Evolutionary conservation across 768 basidiomycete genomes (phyloP).

Genomic region (Termitomyces heimii): DNA sequence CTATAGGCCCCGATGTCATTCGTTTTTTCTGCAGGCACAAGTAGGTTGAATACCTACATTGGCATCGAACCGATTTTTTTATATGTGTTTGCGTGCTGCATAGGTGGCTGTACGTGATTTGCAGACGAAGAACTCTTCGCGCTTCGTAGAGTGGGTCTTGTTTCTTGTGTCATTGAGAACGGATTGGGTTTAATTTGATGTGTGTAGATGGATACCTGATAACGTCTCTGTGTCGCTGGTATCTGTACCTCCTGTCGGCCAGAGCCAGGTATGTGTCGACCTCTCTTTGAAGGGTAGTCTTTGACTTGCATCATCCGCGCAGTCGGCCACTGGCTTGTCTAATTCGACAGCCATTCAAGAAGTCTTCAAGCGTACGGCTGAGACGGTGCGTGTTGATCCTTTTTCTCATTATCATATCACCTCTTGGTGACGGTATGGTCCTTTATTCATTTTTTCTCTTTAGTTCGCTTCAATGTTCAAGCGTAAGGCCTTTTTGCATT

Average conservation of each 20-base stretch:
- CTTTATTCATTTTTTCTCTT: conserved; percentile 5
- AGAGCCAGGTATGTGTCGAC: conserved; percentile 46
- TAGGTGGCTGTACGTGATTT: conserved; percentile 69
- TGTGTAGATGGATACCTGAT: conserved; percentile 78
- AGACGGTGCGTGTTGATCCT: conserved; percentile 35
- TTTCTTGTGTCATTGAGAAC: not conserved
- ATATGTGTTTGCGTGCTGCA: not conserved
- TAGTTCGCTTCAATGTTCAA: conserved; percentile 82
- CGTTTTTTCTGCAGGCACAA: conserved; percentile 39
- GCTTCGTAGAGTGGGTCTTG: conserved; percentile 71
- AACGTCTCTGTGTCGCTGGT: conserved; percentile 83
- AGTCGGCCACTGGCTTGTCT: conserved; percentile 66
- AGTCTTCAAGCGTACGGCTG: conserved; percentile 68
- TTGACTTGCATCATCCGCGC: not conserved
- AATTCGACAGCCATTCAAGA: conserved; percentile 87
- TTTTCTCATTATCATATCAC: not conserved
- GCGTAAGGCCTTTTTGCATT: conserved; percentile 81
- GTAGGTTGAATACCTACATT: conserved; percentile 27
- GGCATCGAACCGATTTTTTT: not conserved
- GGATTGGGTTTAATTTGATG: not conserved
- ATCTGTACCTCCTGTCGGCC: conserved; percentile 78
- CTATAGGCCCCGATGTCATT: conserved; percentile 29
- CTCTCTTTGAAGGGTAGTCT: not conserved
- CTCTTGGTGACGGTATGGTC: not conserved
- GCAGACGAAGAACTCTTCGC: conserved; percentile 66